phyloP scores from a whole-genome alignment of 2,329 filamentous ascomycete species.

The Fusarium nurragi region DNA sequence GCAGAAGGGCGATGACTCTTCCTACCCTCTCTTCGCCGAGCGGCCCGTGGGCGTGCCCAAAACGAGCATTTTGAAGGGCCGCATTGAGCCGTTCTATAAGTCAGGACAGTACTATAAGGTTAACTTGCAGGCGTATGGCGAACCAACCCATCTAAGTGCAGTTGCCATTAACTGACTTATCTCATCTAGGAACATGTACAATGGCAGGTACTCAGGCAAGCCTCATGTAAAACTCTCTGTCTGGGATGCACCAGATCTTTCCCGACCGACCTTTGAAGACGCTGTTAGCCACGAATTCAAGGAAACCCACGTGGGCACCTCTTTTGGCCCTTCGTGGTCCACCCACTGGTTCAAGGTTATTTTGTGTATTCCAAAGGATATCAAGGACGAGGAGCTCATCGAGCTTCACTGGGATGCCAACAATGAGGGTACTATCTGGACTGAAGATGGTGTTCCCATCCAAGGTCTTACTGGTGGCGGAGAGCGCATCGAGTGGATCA shows the following conservation, averaged over 20 bases:
- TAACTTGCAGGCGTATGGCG: slow-evolving; percentile 75
- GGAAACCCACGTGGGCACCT: slow-evolving; percentile 76
- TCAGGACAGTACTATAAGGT: slow-evolving; percentile 80
- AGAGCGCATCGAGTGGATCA: slow-evolving; percentile 89
- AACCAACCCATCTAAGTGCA: neutral
- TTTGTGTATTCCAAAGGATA: slow-evolving; percentile 77
- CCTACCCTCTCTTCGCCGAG: slow-evolving; percentile 62
- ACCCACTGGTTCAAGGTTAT: slow-evolving; percentile 96
- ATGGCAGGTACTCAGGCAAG: slow-evolving; percentile 65
- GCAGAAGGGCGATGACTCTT: slow-evolving; percentile 54
- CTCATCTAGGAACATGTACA: slow-evolving; percentile 50
- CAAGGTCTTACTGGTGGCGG: slow-evolving; percentile 92
- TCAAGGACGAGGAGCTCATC: slow-evolving; percentile 80
- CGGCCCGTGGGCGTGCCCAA: slow-evolving; percentile 80
- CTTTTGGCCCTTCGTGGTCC: slow-evolving; percentile 94
- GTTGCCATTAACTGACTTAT: slow-evolving; percentile 16
- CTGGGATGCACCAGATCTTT: slow-evolving; percentile 82
- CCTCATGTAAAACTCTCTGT: slow-evolving; percentile 85
- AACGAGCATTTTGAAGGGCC: slow-evolving; percentile 82
- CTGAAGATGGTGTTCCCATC: slow-evolving; percentile 84
- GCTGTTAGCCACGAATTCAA: slow-evolving; percentile 79
- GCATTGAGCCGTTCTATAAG: slow-evolving; percentile 82
- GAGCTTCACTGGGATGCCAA: slow-evolving; percentile 97
- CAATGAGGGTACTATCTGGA: slow-evolving; percentile 96
- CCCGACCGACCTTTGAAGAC: slow-evolving; percentile 86